Base-by-base conservation (phyloP, 495 filamentous ascomycete species). In the Aspergillus steynii region DNA sequence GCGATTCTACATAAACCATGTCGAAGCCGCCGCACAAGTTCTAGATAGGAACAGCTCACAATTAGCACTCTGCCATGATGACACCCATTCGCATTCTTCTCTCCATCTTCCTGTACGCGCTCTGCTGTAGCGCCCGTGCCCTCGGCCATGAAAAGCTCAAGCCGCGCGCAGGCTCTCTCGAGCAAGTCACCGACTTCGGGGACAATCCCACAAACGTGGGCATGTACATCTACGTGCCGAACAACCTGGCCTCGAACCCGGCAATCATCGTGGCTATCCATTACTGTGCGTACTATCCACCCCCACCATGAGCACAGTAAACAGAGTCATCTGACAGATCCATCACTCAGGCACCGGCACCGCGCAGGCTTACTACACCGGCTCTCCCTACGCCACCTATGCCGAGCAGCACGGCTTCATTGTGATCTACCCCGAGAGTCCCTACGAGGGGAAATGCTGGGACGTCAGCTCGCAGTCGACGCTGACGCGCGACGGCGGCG, bases 391-490 rank as follows among this genome's bases (percentile, higher is more conserved):
- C 56, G 80, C 79, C 8, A 59, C 65, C 0, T 71, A 79, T 10
- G 80, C 83, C 15, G 85, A 86, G 47, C 53, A 67, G 25, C 73
- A 85, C 56, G 83, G 83, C 48, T 87, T 83, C 67, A 82, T 85
- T 42, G 77, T 85, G 63, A 82, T 85, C 69, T 85, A 82, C 70
- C 83, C 82, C 4, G 70, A 78, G 51, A 77, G 80, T 5, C 75
- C 80, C 10, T 77, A 77, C 66, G 59, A 62, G 14, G 80, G 75
- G 46, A 75, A 67, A 34, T 88, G 85, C 74, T 89, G 85, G 84
- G 86, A 89, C 60, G 83, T 87, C 47, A 80, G 79, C 28, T 84
- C 81, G 1, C 68, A 75, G 9, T 74, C 73, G 14, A 76, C 84
- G 2, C 73, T 88, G 7, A 83, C 78, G 29, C 84, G 84, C 65